Evolutionary conservation across 2,329 filamentous ascomycete species (phyloP), one percentile per base, ranked within the genome.

Genomic region (Aureobasidium sp.): DNA sequence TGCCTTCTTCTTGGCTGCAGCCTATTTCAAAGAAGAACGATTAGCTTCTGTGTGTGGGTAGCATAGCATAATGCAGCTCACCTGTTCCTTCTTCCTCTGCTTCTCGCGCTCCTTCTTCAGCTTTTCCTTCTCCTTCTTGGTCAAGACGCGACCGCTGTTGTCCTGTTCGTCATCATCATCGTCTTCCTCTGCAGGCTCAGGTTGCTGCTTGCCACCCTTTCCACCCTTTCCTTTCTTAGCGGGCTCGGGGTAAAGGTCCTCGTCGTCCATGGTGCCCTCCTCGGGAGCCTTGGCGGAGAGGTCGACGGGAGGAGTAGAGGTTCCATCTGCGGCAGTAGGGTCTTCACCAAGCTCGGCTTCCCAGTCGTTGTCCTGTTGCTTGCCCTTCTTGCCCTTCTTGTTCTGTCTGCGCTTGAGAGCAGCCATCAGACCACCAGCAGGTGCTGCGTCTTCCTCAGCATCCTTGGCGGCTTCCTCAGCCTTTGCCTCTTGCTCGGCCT

Each of bases 31-130:
- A 39, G 63, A 50, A 61, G n/a, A 50, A 16, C 10, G 30, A 32
- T 59, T 34, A 59, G 54, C 54, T 30, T 27, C 29, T 37, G 30
- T 30, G 5, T 36, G 1, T 25, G 11, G 5, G 11, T 27, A 57
- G 41, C 25, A 37, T 45, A 48, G 48, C 29, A 30, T 5, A 48
- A 16, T 45, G 15, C 15, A 37, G 72, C 79, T 62, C 74, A 94
- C 91, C 84, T 97, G 89, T 77, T 99, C 94, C 85, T 92, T 99
- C 80, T 99, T 99, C 67, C 92, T 84, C 78, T 94, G 90, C 85
- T 99, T 99, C 80, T 99, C 94, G 64, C 91, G 86, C 79, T 99
- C 94, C 79, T 97, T 99, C 83, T 93, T 97, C 71, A 93, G 82
- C 77, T 91, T 96, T 75, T 99, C 94, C 80, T 99, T 99, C 79